Evolutionary conservation across 2,329 filamentous ascomycete species (phyloP), one percentile per base, ranked within the genome.

Genomic region (Beauveria australis): DNA sequence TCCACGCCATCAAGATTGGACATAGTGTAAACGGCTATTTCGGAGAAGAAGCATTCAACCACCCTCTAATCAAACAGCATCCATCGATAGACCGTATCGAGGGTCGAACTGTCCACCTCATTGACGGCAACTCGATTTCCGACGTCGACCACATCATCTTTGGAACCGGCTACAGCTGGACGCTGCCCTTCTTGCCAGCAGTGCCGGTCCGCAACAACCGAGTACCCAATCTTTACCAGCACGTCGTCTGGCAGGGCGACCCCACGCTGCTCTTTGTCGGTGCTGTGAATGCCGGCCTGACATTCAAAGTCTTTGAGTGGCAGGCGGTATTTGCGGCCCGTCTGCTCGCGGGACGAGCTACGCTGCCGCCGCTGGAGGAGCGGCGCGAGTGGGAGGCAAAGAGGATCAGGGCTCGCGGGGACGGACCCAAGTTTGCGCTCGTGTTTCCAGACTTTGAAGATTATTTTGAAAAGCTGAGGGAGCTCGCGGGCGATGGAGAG

Each of bases 261-360:
- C 80, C 82, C 0, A 80, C 77, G 0, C 71, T 86, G 10, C 70
- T 81, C 2, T 87, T 86, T 65, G 74, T 86, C 2, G 84, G 83
- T 28, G 84, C 84, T 4, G 82, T 80, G 0, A 73, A 74, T 1
- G 80, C 81, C 0, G 82, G 81, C 0, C 70, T 89, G 30, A 89
- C 86, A 0, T 89, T 89, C 73, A 87, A 85, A 67, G 79, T 88
- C 33, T 88, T 87, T 60, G 86, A 88, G 71, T 88, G 83, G 82
- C 85, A 88, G 66, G 84, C 84, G 7, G 84, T 88, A 0, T 76
- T 83, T 1, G 82, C 80, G 0, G 85, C 85, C 1, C 75, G 85
- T 0, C 70, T 86, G 2, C 74, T 88, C 0, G 79, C 85, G 0
- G 82, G 82, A 0, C 75, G 82, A 1, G 78, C 78, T 0, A 71